Evolutionary conservation across 192 early-diverging fungal genomes (phyloP).

Genomic region (Rhizoclosmatium globosum): DNA sequence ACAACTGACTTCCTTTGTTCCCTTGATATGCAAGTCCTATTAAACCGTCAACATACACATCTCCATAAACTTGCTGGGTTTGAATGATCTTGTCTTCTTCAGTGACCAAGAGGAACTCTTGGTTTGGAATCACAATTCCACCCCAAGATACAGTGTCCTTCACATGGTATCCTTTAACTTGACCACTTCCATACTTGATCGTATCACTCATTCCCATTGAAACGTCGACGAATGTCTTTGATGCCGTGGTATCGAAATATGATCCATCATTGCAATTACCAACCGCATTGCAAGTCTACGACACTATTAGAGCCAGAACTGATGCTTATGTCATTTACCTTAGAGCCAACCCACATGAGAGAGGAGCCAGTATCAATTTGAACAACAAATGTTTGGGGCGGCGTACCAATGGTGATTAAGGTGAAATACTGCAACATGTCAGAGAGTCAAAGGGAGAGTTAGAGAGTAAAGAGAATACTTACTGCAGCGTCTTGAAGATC

Average conservation of each 20-base stretch:
- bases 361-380: constrained; percentile 19
- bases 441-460: not conserved
- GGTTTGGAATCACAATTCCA: not conserved
- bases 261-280: not conserved
- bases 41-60: not conserved
- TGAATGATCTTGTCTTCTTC: constrained; percentile 16
- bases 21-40: constrained; percentile 10
- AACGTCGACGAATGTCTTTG: constrained; percentile 1
- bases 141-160: constrained; percentile 12
- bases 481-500: not conserved
- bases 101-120: constrained; percentile 12
- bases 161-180: not conserved
- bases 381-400: constrained; percentile 20
- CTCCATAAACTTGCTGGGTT: not conserved
- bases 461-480: not conserved
- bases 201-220: not conserved
- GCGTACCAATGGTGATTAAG: constrained; percentile 19
- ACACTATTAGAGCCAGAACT: not conserved
- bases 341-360: constrained; percentile 6
- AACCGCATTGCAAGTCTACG: not conserved
- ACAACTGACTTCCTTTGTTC: not conserved
- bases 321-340: not conserved
- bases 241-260: not conserved
- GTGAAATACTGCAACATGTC: not conserved
- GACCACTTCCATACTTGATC: constrained; percentile 11